These are phyloP conservation scores for Epichloe gansuensis DNA, from an alignment of 2,329 filamentous ascomycete species.

Conservation along the genomic window DNA sequence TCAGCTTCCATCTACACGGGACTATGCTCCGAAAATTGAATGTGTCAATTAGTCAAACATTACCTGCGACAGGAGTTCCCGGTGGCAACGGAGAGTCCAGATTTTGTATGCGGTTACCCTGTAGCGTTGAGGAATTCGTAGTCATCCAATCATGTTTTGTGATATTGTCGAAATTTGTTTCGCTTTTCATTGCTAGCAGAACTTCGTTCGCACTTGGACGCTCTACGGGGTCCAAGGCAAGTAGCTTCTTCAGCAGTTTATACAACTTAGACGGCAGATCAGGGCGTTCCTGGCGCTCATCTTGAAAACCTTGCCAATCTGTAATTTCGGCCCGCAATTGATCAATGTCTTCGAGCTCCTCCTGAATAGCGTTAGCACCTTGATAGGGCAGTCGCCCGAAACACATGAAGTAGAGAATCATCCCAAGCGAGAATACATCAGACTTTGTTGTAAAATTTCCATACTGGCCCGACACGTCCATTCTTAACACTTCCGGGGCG, in stretches of 20 bases:
- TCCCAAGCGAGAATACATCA: conserved; percentile 94
- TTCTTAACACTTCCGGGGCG: conserved; percentile 79
- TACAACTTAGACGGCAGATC: conserved; percentile 84
- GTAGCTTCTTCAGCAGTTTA: conserved; percentile 64
- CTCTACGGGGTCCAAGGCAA: conserved; percentile 64
- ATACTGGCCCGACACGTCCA: conserved; percentile 56
- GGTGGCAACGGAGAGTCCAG: conserved; percentile 41
- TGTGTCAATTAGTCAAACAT: conserved; percentile 5
- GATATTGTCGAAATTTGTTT: conserved; percentile 37
- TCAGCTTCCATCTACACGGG: conserved; percentile 6
- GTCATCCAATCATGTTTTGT: conserved; percentile 21
- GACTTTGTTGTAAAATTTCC: conserved; percentile 96
- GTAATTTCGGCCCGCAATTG: conserved; percentile 74
- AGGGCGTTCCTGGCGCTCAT: conserved; percentile 59
- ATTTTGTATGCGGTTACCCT: conserved; percentile 38
- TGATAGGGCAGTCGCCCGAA: conserved; percentile 80
- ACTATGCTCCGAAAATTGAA: no score
- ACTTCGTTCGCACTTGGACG: conserved; percentile 82
- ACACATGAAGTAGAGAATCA: conserved; percentile 98
- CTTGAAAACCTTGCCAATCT: conserved; percentile 76
- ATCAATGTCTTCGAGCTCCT: conserved; percentile 87
- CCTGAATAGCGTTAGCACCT: conserved; percentile 72
- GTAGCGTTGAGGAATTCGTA: conserved; percentile 28
- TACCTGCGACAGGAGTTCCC: conserved; percentile 36
- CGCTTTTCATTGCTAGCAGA: conserved; percentile 60